These are phyloP conservation scores for Trichophaea hybrida DNA, from an alignment of 2,329 filamentous ascomycete species.

Conservation along the genomic window DNA sequence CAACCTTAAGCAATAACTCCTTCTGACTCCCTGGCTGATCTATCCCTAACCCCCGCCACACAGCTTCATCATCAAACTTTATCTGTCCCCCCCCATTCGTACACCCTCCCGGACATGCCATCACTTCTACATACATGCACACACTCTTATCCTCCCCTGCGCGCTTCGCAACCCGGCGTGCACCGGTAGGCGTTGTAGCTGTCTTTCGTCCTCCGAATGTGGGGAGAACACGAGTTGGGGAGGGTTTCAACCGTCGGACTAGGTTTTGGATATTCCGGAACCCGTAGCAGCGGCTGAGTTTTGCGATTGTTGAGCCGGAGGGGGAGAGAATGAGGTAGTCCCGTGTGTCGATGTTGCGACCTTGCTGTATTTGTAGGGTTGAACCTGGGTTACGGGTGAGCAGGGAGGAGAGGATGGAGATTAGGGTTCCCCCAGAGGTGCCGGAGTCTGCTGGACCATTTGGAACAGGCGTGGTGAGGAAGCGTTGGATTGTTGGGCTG, in stretches of 20 bases:
- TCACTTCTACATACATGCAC: slow-evolving; percentile 82
- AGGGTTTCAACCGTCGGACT: slow-evolving; percentile 77
- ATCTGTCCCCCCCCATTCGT: slow-evolving; percentile 96
- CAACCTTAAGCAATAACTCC: slow-evolving; percentile 65
- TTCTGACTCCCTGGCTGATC: slow-evolving; percentile 62
- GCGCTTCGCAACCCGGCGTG: slow-evolving; percentile 28
- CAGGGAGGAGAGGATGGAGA: slow-evolving; percentile 66
- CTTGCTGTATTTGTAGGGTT: slow-evolving; percentile 53
- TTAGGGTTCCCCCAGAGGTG: slow-evolving; percentile 75
- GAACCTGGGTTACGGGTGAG: slow-evolving; percentile 58
- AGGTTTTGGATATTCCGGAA: slow-evolving; percentile 98
- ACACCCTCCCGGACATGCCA: slow-evolving; percentile 97
- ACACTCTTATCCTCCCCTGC: slow-evolving; percentile 23
- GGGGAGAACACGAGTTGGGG: slow-evolving; percentile 54
- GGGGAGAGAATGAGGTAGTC: slow-evolving; percentile 44
- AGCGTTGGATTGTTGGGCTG: slow-evolving; percentile 16
- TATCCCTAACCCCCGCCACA: slow-evolving; percentile 29
- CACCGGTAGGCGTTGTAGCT: slow-evolving; percentile 41
- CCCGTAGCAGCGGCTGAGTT: slow-evolving; percentile 82
- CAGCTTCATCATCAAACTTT: slow-evolving; percentile 65
- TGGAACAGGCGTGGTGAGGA: slow-evolving; percentile 48
- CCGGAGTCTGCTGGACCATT: slow-evolving; percentile 43
- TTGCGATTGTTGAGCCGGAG: slow-evolving; percentile 37
- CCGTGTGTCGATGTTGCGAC: slow-evolving; percentile 79
- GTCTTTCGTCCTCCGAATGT: slow-evolving; percentile 50